Evolutionary conservation across 805 yeast genomes (phyloP).

Genomic region (Candida nanaspora): DNA sequence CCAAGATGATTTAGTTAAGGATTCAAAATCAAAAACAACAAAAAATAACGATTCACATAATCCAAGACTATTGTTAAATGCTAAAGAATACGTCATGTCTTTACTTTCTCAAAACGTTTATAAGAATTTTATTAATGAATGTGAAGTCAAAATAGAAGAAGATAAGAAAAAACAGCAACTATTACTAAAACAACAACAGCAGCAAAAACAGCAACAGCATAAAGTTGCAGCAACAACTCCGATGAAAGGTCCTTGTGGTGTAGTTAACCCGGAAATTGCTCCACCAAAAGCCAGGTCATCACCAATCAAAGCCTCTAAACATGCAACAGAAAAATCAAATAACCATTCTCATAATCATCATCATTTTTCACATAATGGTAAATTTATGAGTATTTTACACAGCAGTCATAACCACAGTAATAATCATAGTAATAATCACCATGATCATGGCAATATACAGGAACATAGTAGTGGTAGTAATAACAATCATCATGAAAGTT

Average conservation of each 20-base stretch:
- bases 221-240: too few species aligned
- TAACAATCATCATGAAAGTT: neutral
- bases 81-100: conserved; percentile 11
- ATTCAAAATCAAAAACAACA: conserved; percentile 7
- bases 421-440: neutral
- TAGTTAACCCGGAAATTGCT: conserved; percentile 4
- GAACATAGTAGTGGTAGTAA: too few species aligned
- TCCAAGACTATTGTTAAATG: conserved; percentile 10
- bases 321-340: neutral
- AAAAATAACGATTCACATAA: conserved; percentile 7
- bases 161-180: neutral
- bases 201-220: too few species aligned
- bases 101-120: conserved; percentile 17
- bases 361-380: conserved; percentile 1
- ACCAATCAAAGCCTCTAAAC: neutral
- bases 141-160: conserved; percentile 5
- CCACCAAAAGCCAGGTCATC: neutral
- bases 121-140: conserved; percentile 9
- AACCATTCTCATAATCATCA: neutral
- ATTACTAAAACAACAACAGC: neutral
- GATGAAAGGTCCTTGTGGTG: conserved; percentile 9
- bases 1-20: conserved; percentile 21
- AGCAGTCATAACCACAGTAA: neutral
- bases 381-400: neutral
- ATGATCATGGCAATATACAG: too few species aligned